Conservation (phyloP, 2,329 filamentous ascomycete species). For the Trichoderma sp. region DNA sequence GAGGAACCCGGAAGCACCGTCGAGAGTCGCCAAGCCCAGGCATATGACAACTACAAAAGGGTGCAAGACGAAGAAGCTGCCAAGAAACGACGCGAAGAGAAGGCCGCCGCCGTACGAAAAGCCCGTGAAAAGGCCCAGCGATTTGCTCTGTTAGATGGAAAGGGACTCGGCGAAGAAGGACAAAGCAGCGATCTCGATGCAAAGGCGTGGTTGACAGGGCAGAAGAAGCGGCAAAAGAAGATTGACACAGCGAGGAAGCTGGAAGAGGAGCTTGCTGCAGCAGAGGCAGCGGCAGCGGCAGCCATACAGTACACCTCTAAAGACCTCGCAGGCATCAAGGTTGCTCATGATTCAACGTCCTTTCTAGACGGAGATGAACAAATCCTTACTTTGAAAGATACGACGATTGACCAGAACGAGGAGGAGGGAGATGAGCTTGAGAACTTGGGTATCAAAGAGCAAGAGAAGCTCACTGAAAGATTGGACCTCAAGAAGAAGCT, state of each 20-base stretch:
- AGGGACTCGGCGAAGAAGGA: conserved; percentile 76
- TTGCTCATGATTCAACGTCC: conserved; percentile 80
- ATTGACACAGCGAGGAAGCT: conserved; percentile 73
- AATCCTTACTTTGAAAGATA: conserved; percentile 91
- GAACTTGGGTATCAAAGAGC: conserved; percentile 70
- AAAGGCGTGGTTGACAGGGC: conserved; percentile 80
- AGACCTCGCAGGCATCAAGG: conserved; percentile 86
- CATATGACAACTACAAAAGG: conserved; percentile 71
- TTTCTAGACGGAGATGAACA: conserved; percentile 86
- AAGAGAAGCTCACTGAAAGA: conserved; percentile 72
- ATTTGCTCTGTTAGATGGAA: conserved; percentile 74
- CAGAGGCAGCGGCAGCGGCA: conserved; percentile 66
- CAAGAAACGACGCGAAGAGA: conserved; percentile 77
- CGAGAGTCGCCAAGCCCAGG: conserved; percentile 73
- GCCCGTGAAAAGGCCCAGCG: conserved; percentile 82
- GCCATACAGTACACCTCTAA: conserved; percentile 74
- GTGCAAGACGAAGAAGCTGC: conserved; percentile 69
- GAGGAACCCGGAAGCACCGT: conserved; percentile 79
- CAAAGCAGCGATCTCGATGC: conserved; percentile 70
- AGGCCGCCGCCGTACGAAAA: conserved; percentile 80
- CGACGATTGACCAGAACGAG: conserved; percentile 79
- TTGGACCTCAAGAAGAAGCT: conserved; percentile 88
- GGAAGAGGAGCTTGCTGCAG: conserved; percentile 77
- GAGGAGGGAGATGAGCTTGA: conserved; percentile 90
- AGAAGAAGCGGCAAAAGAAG: conserved; percentile 93